Conservation (phyloP, 2,329 filamentous ascomycete species). For the Claviceps sp. region DNA sequence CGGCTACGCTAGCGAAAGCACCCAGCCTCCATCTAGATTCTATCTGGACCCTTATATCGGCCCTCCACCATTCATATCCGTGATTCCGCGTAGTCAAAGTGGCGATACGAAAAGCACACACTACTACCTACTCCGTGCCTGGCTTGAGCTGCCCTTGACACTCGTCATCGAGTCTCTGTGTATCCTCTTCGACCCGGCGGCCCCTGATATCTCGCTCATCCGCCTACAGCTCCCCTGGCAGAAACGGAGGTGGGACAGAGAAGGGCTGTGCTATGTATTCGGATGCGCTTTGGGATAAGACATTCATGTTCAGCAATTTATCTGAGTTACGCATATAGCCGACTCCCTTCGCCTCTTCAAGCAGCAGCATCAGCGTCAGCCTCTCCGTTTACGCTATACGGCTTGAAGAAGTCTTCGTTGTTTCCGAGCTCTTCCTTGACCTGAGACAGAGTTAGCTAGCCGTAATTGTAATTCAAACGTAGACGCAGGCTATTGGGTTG, state of each 20-base stretch:
- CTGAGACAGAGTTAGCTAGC: constrained; percentile 29
- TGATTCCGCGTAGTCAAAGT: not conserved
- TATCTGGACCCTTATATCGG: too few relatives aligned
- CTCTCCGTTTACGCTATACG: constrained; percentile 46
- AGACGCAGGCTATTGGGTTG: not conserved
- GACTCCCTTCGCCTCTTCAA: constrained; percentile 10
- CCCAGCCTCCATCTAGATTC: too few relatives aligned
- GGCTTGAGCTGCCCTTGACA: not conserved
- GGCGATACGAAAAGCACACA: not conserved
- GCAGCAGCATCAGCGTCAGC: constrained; percentile 26
- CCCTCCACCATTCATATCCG: too few relatives aligned
- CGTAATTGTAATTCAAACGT: too few relatives aligned
- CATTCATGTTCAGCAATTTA: not conserved
- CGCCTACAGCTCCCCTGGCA: not conserved
- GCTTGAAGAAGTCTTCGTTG: constrained; percentile 67
- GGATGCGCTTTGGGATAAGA: not conserved
- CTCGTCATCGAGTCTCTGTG: not conserved
- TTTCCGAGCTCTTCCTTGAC: constrained; percentile 87
- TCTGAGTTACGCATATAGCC: not conserved
- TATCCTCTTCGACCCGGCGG: not conserved
- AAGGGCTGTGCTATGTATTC: not conserved
- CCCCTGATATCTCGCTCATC: not conserved
- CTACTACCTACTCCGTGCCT: not conserved
- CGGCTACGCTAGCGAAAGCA: too few relatives aligned
- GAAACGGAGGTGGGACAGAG: not conserved